These are phyloP conservation scores for Plasmodium fragile DNA, from an alignment of 169 alveolate genomes.

Conservation along the genomic window DNA sequence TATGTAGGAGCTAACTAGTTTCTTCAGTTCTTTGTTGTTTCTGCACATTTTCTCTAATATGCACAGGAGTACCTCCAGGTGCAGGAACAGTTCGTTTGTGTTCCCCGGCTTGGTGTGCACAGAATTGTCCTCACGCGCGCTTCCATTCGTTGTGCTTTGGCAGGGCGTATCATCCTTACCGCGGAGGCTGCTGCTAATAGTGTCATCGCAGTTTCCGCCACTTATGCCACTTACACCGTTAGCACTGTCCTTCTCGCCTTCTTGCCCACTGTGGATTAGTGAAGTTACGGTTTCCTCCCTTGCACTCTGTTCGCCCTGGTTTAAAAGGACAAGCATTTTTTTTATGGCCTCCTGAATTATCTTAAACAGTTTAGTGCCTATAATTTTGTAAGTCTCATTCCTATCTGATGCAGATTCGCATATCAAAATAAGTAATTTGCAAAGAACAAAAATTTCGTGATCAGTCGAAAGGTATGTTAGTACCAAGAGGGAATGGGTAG, in stretches of 20 bases:
- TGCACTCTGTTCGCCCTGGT: neutral
- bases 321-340: neutral
- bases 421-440: slow-evolving; percentile 81
- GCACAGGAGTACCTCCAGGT: slow-evolving; percentile 56
- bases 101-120: neutral
- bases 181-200: neutral
- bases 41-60: slow-evolving; percentile 65
- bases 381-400: slow-evolving; percentile 80
- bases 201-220: neutral
- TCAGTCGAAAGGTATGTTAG: slow-evolving; percentile 81
- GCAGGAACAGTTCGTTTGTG: slow-evolving; percentile 21
- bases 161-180: neutral
- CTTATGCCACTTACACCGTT: neutral
- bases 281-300: neutral
- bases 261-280: neutral
- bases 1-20: slow-evolving; percentile 54
- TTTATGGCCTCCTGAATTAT: slow-evolving; percentile 76
- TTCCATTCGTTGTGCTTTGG: neutral
- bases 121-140: neutral
- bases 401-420: slow-evolving; percentile 79
- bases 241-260: neutral
- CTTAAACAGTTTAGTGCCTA: slow-evolving; percentile 80
- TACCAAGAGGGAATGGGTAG: slow-evolving; percentile 80
- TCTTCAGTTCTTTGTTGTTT: slow-evolving; percentile 29
- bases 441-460: slow-evolving; percentile 81